Evolutionary conservation across 495 filamentous ascomycete species (phyloP).

Genomic region (Aspergillus ellipticus): DNA sequence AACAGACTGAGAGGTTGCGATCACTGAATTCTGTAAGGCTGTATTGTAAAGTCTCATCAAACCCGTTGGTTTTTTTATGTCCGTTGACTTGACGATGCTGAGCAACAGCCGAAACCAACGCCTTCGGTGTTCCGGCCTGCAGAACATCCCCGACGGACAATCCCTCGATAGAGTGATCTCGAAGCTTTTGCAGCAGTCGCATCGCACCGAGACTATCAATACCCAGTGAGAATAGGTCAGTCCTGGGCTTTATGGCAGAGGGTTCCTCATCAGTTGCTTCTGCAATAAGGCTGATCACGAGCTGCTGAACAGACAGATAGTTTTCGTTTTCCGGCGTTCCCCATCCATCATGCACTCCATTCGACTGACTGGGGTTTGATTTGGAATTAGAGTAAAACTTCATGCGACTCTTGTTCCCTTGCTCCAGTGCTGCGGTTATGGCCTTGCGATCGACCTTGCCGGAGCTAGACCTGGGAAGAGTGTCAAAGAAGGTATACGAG

Average conservation of each 20-base stretch:
- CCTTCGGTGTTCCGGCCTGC: conserved; percentile 25
- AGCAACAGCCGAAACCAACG: conserved; percentile 23
- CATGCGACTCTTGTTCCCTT: neutral
- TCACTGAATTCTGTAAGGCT: conserved; percentile 8
- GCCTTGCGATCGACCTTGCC: conserved; percentile 25
- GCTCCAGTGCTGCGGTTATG: conserved; percentile 13
- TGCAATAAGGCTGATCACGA: conserved; percentile 36
- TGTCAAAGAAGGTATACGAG: conserved; percentile 18
- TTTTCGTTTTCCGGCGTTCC: neutral
- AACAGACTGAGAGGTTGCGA: conserved; percentile 24
- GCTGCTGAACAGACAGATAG: conserved; percentile 1
- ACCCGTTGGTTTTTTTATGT: neutral
- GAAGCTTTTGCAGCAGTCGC: conserved; percentile 42
- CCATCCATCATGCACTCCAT: conserved; percentile 6
- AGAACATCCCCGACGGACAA: conserved; percentile 27
- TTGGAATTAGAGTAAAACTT: conserved; percentile 3
- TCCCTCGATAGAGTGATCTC: conserved; percentile 20
- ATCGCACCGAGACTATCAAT: conserved; percentile 75
- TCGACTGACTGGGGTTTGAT: neutral
- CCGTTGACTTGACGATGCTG: neutral
- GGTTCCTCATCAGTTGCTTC: conserved; percentile 39
- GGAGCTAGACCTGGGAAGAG: conserved; percentile 22
- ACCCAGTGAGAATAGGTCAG: conserved; percentile 70
- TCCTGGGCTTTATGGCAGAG: conserved; percentile 39
- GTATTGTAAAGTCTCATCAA: neutral